Base-by-base conservation (phyloP, 192 early-diverging fungal genomes). In the Rhizoclosmatium sp. region DNA sequence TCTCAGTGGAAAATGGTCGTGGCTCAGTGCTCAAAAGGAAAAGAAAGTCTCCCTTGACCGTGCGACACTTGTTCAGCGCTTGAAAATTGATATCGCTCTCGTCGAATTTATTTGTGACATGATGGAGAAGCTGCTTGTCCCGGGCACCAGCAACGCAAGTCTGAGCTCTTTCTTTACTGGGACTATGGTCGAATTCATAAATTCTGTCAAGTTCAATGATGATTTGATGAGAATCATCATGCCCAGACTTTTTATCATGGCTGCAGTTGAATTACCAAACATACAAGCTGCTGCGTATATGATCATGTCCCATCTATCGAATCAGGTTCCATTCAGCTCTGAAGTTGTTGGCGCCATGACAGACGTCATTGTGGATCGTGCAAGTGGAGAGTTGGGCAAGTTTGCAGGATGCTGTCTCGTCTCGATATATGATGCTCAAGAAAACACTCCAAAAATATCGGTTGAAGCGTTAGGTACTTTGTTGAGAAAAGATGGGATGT, bases 21-120 rank as follows among this genome's bases (percentile, higher is more conserved):
- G 93, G 69, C 83, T 93, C 44, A 70, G 82, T 39, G 83, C 86
- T 23, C 78, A 93, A 19, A 85, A 89, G 61, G 84, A 90, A 41
- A 81, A 78, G 16, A 82, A 83, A 39, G 75, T 91, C 31, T 90
- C 92, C 31, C 73, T 97, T 60, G 91, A 92, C 40, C 90, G 96
- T 47, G 80, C 78, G 7, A 83, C 88, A n/a, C 79, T 98, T 46
- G 86, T 97, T 49, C 86, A 93, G 51, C 86, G 89, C 59, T 91
- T 91, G 79, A 69, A 82, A 45, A 90, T 89, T 66, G 94, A 95
- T 79, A 80, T 89, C 12, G 86, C 91, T 4, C 60, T 97, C 4
- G 82, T 97, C 23, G 87, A 93, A 70, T 96, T 94, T 78, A 85
- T 98, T 31, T 95, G 91, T 81, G 82, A 91, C 46, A 89, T 89